Conservation (phyloP, 164 flowering plant genomes). For the Magnolia kwangsiensis region DNA sequence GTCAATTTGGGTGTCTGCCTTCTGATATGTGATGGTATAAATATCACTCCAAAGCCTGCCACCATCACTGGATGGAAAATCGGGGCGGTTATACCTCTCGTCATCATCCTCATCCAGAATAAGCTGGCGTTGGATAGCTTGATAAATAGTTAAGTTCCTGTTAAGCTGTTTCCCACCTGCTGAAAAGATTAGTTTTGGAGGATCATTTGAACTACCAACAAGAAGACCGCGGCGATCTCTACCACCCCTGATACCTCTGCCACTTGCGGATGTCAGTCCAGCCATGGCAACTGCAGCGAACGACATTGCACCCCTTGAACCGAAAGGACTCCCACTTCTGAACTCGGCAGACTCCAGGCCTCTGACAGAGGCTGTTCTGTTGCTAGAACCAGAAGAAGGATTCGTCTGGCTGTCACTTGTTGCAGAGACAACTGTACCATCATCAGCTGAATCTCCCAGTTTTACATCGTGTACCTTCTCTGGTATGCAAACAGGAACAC, state of each 20-base stretch:
- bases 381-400: conserved; percentile 68
- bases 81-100: conserved; percentile 60
- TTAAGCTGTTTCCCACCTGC: conserved; percentile 88
- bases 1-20: conserved; percentile 64
- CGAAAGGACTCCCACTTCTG: conserved; percentile 54
- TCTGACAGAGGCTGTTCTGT: conserved; percentile 46
- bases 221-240: conserved; percentile 80
- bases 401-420: conserved; percentile 55
- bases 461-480: conserved; percentile 94
- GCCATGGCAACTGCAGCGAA: conserved; percentile 99
- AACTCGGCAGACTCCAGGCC: conserved; percentile 60
- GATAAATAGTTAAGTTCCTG: conserved; percentile 82
- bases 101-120: conserved; percentile 86
- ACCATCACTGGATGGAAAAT: conserved; percentile 77
- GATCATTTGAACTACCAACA: conserved; percentile 56
- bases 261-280: conserved; percentile 76
- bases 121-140: conserved; percentile 91
- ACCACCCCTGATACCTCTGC: conserved; percentile 71
- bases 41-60: conserved; percentile 82
- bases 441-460: conserved; percentile 79
- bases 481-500: conserved; percentile 70
- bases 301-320: conserved; percentile 88
- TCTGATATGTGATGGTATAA: conserved; percentile 84
- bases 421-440: conserved; percentile 38
- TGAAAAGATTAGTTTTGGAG: conserved; percentile 71